Percentiles rank a stretch among this genome's conserved stretches.
These are phyloP conservation scores for Euphorbia pulcherrima DNA, from an alignment of 345 rosid genomes.

Conservation along the genomic window DNA sequence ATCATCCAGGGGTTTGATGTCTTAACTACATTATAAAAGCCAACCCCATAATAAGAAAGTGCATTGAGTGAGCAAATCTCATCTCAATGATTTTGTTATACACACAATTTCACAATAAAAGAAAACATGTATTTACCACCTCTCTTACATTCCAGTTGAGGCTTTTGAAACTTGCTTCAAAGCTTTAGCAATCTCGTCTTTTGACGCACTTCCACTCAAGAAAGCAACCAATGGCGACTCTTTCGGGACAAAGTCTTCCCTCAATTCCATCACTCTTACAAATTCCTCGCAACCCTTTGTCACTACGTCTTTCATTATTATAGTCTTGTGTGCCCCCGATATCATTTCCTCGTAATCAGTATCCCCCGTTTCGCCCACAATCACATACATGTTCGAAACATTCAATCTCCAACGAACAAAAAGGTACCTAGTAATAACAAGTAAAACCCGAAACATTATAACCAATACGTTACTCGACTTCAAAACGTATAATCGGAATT, in stretches of 20 bases:
- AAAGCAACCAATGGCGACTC: constrained; percentile 58
- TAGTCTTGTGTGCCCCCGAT: constrained; percentile 73
- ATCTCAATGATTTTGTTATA: neutral
- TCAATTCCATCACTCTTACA: constrained; percentile 52
- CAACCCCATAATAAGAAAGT: neutral
- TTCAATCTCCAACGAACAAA: constrained; percentile 92
- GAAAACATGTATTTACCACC: neutral
- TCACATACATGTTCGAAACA: constrained; percentile 75
- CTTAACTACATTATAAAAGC: neutral
- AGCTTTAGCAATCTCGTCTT: constrained; percentile 49
- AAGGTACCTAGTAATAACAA: constrained; percentile 48
- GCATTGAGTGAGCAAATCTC: neutral
- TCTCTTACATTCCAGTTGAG: constrained; percentile 19
- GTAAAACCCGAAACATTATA: neutral
- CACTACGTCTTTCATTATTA: constrained; percentile 60
- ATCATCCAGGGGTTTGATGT: neutral
- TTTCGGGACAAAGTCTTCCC: constrained; percentile 64
- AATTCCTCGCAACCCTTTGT: constrained; percentile 57
- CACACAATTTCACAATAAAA: neutral
- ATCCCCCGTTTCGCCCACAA: constrained; percentile 84
- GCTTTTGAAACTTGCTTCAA: constrained; percentile 51
- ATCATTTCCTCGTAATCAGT: constrained; percentile 82
- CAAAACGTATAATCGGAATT: neutral
- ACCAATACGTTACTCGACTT: neutral
- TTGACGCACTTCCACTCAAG: constrained; percentile 40